A percentile compares a stretch with the other conserved stretches of the same genome.
Conservation (phyloP, 441 rosid genomes). For the Sinapis alba region DNA sequence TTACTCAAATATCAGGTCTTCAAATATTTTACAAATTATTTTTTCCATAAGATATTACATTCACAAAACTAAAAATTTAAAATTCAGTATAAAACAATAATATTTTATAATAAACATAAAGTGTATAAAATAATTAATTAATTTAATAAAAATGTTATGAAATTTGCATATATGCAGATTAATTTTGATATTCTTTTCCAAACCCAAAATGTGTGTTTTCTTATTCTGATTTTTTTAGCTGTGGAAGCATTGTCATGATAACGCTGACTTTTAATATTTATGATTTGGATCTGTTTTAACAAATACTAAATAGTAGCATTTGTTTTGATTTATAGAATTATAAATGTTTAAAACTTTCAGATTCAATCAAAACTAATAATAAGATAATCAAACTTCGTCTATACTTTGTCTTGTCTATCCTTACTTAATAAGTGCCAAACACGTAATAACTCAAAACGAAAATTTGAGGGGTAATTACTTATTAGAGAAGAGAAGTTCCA, state of each 20-base stretch:
- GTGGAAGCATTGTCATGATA: not conserved
- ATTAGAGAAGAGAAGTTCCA: constrained; percentile 8
- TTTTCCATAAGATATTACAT: no score
- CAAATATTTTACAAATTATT: no score
- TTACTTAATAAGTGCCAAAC: not conserved
- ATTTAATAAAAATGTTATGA: no score
- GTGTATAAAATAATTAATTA: no score
- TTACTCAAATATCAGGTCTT: no score
- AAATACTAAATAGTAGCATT: not conserved
- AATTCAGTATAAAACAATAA: no score
- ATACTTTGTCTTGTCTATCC: not conserved
- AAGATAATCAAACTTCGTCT: not conserved
- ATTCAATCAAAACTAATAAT: no score
- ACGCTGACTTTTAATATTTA: not conserved
- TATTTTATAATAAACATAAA: no score
- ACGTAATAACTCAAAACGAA: not conserved
- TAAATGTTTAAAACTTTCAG: no score
- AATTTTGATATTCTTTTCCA: not conserved
- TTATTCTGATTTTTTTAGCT: not conserved
- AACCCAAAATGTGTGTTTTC: not conserved
- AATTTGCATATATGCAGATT: no score
- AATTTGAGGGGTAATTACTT: not conserved
- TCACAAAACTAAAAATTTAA: no score
- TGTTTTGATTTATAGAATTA: not conserved
- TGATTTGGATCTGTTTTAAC: not conserved